A percentile compares a stretch with the other conserved stretches of the same genome.
Conservation (phyloP, 2,329 filamentous ascomycete genomes). For the Penicillium capsulatum region DNA sequence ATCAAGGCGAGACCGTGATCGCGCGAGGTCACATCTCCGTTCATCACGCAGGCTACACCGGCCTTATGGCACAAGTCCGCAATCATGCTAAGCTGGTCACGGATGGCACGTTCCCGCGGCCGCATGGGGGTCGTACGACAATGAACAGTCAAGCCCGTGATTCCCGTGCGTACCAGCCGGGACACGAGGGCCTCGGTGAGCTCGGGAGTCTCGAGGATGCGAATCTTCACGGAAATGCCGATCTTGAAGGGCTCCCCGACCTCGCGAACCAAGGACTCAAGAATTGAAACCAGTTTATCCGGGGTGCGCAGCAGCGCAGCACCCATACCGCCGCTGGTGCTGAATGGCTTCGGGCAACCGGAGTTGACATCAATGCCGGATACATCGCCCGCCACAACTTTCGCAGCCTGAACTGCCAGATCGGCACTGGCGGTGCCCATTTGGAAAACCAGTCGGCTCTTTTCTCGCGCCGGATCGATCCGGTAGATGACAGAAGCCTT, state of each 20-base stretch:
- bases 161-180: conserved; percentile 77
- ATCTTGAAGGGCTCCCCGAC: conserved; percentile 76
- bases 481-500: conserved; percentile 75
- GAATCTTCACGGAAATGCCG: conserved; percentile 95
- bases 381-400: conserved; percentile 79
- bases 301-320: conserved; percentile 83
- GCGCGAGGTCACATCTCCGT: conserved; percentile 78
- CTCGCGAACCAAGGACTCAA: conserved; percentile 74
- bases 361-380: conserved; percentile 95
- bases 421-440: conserved; percentile 82
- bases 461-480: conserved; percentile 73
- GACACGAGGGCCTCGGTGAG: conserved; percentile 74
- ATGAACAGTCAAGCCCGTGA: conserved; percentile 87
- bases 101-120: conserved; percentile 79
- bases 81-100: conserved; percentile 81
- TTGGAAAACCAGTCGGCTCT: conserved; percentile 76
- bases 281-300: conserved; percentile 75
- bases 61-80: conserved; percentile 72
- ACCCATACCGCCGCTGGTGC: conserved; percentile 89
- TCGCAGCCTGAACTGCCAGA: conserved; percentile 77
- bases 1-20: conserved; percentile 70
- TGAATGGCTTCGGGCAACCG: conserved; percentile 97
- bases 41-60: conserved; percentile 91
- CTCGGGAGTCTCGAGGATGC: conserved; percentile 71
- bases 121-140: conserved; percentile 96